These are phyloP conservation scores for Boletus rubroflammeus DNA, from an alignment of 768 basidiomycete species.

Conservation along the genomic window DNA sequence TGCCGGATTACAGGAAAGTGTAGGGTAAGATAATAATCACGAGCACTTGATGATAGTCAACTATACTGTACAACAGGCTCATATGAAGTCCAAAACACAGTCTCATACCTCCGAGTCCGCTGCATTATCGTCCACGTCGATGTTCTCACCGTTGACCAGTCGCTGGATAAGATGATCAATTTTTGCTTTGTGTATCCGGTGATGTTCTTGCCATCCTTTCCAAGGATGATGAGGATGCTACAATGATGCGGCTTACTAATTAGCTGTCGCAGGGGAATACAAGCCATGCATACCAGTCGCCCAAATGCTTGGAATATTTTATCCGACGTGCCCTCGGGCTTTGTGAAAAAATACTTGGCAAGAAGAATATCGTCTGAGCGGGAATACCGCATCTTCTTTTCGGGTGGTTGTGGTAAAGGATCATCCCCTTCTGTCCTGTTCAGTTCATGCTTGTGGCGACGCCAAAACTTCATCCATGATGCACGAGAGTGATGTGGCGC, in stretches of 20 bases:
- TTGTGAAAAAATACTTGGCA: slow-evolving; percentile 67
- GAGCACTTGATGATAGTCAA: background rate
- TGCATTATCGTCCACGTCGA: slow-evolving; percentile 34
- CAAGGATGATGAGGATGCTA: slow-evolving; percentile 88
- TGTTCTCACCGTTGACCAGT: slow-evolving; percentile 54
- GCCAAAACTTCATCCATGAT: slow-evolving; percentile 94
- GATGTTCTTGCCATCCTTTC: slow-evolving; percentile 94
- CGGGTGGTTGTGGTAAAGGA: slow-evolving; percentile 69
- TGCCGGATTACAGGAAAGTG: background rate
- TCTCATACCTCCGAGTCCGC: slow-evolving; percentile 28
- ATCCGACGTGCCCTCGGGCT: slow-evolving; percentile 79
- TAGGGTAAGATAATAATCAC: slow-evolving; percentile 14
- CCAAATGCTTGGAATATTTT: slow-evolving; percentile 83
- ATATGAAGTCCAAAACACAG: background rate
- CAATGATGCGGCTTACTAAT: slow-evolving; percentile 1
- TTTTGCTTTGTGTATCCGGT: slow-evolving; percentile 82
- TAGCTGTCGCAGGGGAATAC: background rate
- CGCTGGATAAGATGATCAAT: slow-evolving; percentile 76
- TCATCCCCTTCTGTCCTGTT: slow-evolving; percentile 63
- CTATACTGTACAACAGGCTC: slow-evolving; percentile 6
- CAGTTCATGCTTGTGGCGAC: slow-evolving; percentile 82
- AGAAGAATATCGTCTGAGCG: slow-evolving; percentile 74
- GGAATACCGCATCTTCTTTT: slow-evolving; percentile 88
- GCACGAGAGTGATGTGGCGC: slow-evolving; percentile 89
- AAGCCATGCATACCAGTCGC: slow-evolving; percentile 46